These are phyloP conservation scores for Senna tora DNA, from an alignment of 306 rosid species.

Conservation along the genomic window DNA sequence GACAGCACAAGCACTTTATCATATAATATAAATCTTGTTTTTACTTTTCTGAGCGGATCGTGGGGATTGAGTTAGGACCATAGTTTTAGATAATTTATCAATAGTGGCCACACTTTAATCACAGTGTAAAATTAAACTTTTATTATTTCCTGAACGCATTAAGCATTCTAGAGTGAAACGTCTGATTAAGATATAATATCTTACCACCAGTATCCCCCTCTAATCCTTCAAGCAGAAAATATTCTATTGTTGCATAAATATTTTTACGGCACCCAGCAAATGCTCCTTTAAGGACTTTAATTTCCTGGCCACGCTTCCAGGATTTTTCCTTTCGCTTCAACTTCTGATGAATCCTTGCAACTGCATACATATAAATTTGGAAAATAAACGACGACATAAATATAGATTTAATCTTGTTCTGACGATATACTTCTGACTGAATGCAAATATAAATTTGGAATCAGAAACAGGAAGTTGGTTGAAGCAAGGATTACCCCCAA, in stretches of 20 bases:
- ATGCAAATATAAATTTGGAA: no score
- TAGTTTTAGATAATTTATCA: no score
- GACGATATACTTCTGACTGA: no score
- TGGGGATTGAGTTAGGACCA: no score
- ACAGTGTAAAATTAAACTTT: no score
- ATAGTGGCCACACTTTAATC: no score
- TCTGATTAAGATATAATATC: not conserved
- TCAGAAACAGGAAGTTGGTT: not conserved
- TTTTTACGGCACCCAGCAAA: constrained; percentile 48
- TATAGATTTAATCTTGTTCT: not conserved
- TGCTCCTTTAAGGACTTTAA: constrained; percentile 67
- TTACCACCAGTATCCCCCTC: constrained; percentile 72
- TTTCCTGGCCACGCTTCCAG: constrained; percentile 56
- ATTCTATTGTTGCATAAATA: constrained; percentile 66
- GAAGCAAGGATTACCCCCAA: not conserved
- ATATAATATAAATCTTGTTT: no score
- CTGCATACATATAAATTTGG: constrained; percentile 43
- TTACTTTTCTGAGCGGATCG: no score
- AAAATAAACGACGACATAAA: not conserved
- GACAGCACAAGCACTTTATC: no score
- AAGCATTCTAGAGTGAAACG: not conserved
- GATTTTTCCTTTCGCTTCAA: constrained; percentile 48
- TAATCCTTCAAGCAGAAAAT: constrained; percentile 62
- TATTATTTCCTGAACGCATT: no score
- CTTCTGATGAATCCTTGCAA: constrained; percentile 51